Evolutionary conservation across 495 filamentous ascomycete species (phyloP), one percentile per base, ranked within the genome.

Genomic region (Diplogelasinospora grovesii): DNA sequence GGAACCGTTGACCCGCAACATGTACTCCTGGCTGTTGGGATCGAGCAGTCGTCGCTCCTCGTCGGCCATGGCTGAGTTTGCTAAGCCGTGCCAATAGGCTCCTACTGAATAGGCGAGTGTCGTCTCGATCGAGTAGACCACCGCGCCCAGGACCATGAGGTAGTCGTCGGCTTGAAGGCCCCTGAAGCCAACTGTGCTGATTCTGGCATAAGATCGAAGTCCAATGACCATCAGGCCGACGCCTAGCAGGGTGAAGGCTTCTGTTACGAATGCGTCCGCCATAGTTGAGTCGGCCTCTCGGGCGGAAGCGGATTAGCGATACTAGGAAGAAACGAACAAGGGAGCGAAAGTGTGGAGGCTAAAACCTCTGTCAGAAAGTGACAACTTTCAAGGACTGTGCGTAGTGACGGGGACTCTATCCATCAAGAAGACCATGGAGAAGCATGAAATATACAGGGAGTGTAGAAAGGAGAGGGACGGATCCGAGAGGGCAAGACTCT

Each of bases 61-160:
- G 25, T 69, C 65, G 1, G 71, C 77, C 76, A 81, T 80, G 48
- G 63, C 46, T 52, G 73, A 77, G 44, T 81, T 81, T 36, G 78
- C 74, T 4, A 82, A 63, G 0, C 77, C 77, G 4, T 63, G 50
- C 45, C 64, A 77, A 41, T 60, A 64, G 0, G 52, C 54, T 3
- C 46, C 60, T 1, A 64, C 64, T 0, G 44, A 39, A 36, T 61
- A 65, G 5, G 63, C 61, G 2, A 63, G 43, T 3, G 51, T 45
- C 2, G 57, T 59, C 23, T 63, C 57, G 10, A 49, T 43, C 0
- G 56, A 56, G 39, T 63, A 70, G 16, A 53, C 41, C 8, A 62
- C 25, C 66, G 65, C 67, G 3, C 72, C 74, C 16, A 80, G 13
- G 11, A 74, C 45, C 75, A 80, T 80, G 8, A 82, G 46, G 54